phyloP scores from a whole-genome alignment of 2,329 filamentous ascomycete species.

The Raffaelea albimanens region DNA sequence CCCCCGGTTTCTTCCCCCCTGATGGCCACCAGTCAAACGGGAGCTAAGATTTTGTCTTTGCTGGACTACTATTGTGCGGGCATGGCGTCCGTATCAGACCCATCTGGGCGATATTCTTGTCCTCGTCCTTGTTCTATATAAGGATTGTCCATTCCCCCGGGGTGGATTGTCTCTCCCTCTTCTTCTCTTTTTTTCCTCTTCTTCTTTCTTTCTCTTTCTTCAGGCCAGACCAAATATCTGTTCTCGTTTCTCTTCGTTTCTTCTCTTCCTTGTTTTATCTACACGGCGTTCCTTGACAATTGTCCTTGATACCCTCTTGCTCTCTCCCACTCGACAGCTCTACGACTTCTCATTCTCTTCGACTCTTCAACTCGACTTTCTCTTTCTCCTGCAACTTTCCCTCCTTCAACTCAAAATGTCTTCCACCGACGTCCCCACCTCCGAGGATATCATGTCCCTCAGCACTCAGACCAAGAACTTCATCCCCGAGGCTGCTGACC shows the following conservation, averaged over 20 bases:
- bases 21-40: constrained; percentile 5
- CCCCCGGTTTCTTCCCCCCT: background rate
- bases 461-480: constrained; percentile 18
- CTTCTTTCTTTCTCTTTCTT: background rate
- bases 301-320: background rate
- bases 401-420: background rate
- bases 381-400: background rate
- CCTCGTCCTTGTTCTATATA: too few relatives aligned
- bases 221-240: background rate
- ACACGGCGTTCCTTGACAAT: background rate
- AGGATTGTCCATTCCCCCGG: background rate
- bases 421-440: constrained; percentile 5
- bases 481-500: constrained; percentile 10
- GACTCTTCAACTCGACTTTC: background rate
- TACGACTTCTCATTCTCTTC: background rate
- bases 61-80: background rate
- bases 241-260: background rate
- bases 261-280: background rate
- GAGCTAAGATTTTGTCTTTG: background rate
- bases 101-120: too few relatives aligned
- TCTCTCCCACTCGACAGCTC: background rate
- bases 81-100: background rate
- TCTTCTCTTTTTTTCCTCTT: background rate
- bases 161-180: background rate
- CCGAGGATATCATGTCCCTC: constrained; percentile 12